Conservation (phyloP, 129 eudicot species). For the Apium graveolens region DNA sequence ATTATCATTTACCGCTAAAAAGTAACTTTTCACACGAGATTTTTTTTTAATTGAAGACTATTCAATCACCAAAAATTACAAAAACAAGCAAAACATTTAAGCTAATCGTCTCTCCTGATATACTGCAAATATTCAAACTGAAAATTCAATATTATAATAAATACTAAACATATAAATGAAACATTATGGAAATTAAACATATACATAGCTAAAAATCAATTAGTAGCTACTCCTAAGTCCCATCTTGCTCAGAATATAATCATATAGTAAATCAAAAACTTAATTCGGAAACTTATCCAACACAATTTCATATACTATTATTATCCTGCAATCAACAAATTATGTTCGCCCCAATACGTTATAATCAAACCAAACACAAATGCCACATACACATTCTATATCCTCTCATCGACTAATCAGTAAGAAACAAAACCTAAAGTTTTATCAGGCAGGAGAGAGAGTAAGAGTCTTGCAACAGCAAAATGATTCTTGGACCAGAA, state of each 20-base stretch:
- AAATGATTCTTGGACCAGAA: background rate
- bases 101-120: background rate
- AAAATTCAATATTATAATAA: background rate
- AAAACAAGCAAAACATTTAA: background rate
- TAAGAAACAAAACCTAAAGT: background rate
- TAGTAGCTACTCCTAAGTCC: background rate
- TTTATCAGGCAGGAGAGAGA: background rate
- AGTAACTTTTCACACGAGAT: background rate
- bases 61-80: background rate
- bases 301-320: too few species aligned
- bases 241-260: background rate
- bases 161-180: background rate
- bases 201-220: background rate
- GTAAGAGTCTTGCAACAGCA: background rate
- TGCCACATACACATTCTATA: too few species aligned
- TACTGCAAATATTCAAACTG: background rate
- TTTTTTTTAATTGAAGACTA: background rate
- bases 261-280: background rate
- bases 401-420: too few species aligned
- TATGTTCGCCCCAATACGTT: too few species aligned
- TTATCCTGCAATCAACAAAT: too few species aligned
- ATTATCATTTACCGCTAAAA: background rate
- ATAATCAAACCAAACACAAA: too few species aligned
- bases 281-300: background rate
- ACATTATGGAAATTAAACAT: background rate